Evolutionary conservation across 805 yeast genomes (phyloP).

Genomic region (Isabelozyma heimii): DNA sequence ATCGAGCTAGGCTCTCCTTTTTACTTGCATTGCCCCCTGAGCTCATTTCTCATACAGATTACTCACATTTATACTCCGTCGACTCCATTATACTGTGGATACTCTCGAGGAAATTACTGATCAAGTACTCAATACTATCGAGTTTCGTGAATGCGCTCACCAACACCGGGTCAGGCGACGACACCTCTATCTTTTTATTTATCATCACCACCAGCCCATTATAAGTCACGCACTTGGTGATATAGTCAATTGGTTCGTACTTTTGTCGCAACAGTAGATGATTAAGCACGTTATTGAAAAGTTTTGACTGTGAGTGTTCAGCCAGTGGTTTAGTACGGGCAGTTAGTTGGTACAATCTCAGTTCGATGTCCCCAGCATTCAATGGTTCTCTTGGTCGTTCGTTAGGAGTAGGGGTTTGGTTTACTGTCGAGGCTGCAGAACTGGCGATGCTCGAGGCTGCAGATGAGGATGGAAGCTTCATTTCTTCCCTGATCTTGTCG

Average conservation of each 20-base stretch:
- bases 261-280: constrained; percentile 28
- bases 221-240: constrained; percentile 64
- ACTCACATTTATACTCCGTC: neutral
- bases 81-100: constrained; percentile 1
- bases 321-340: constrained; percentile 2
- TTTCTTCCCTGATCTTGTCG: constrained; percentile 55
- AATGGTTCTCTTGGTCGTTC: constrained; percentile 14
- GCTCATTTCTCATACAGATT: too few relatives aligned
- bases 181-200: constrained; percentile 54
- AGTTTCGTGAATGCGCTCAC: constrained; percentile 62
- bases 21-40: too few relatives aligned
- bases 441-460: constrained; percentile 1
- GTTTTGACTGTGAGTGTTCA: constrained; percentile 6
- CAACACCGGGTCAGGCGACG: constrained; percentile 66
- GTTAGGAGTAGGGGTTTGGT: constrained; percentile 6
- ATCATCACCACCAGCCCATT: constrained; percentile 60
- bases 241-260: constrained; percentile 45
- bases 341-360: neutral
- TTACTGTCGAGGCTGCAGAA: constrained; percentile 4
- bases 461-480: constrained; percentile 33
- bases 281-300: constrained; percentile 19
- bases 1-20: too few relatives aligned
- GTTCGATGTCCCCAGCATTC: neutral
- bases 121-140: constrained; percentile 55
- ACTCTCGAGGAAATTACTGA: constrained; percentile 29